These are phyloP conservation scores for Scedosporium aurantiacum DNA, from an alignment of 2,329 filamentous ascomycete genomes.

Conservation along the genomic window DNA sequence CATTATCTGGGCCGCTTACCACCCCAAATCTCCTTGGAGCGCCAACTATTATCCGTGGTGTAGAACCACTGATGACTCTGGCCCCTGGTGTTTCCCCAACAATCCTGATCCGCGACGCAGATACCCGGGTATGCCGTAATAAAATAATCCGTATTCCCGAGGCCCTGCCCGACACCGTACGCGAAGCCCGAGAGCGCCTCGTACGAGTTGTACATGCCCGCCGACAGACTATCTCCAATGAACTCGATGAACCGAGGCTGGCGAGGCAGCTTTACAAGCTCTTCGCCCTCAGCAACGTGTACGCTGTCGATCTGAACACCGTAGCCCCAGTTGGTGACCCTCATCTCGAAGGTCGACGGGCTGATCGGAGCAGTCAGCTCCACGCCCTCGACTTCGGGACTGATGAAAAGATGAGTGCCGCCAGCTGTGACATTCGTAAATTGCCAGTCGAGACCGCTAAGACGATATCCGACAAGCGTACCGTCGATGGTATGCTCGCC, in stretches of 20 bases:
- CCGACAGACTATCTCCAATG: slow-evolving; percentile 36
- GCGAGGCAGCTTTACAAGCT: slow-evolving; percentile 30
- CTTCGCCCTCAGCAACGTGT: slow-evolving; percentile 32
- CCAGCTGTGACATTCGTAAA: slow-evolving; percentile 49
- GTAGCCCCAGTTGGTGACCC: slow-evolving; percentile 51
- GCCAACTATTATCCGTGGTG: slow-evolving; percentile 40
- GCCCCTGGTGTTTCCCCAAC: slow-evolving; percentile 40
- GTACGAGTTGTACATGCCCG: slow-evolving; percentile 47
- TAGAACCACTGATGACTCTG: slow-evolving; percentile 47
- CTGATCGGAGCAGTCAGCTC: slow-evolving; percentile 29
- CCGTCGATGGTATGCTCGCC: slow-evolving; percentile 36
- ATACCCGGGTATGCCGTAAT: slow-evolving; percentile 49
- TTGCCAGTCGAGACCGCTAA: slow-evolving; percentile 47
- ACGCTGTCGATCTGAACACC: slow-evolving; percentile 45
- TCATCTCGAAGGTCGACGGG: slow-evolving; percentile 41
- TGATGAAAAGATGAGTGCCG: slow-evolving; percentile 44
- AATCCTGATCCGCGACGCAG: slow-evolving; percentile 42
- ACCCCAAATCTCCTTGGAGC: slow-evolving; percentile 31
- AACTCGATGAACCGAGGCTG: slow-evolving; percentile 28
- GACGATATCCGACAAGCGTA: slow-evolving; percentile 45
- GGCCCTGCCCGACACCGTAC: slow-evolving; percentile 42
- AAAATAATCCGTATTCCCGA: slow-evolving; percentile 47
- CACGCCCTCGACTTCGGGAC: slow-evolving; percentile 30
- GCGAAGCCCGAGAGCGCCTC: slow-evolving; percentile 46
- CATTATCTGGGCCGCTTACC: slow-evolving; percentile 19